Evolutionary conservation across 164 flowering plant species (phyloP).

Genomic region (Tinospora cordifolia): DNA sequence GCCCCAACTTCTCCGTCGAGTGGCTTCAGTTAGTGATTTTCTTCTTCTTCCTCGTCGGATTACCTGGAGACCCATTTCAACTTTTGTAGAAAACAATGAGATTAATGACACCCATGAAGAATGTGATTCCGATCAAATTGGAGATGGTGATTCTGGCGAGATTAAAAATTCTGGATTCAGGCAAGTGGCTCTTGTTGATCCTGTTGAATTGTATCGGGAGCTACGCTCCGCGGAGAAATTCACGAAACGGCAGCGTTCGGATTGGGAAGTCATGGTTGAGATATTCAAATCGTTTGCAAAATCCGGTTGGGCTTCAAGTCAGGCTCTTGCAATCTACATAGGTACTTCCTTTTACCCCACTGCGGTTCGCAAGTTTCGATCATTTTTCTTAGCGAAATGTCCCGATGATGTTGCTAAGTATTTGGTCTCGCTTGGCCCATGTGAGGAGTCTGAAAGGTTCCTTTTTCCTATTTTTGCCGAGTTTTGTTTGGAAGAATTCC

Average conservation of each 20-base stretch:
- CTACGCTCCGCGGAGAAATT: slow-evolving; percentile 28
- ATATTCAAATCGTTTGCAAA: slow-evolving; percentile 39
- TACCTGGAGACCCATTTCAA: slow-evolving; percentile 21
- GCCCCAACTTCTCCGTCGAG: slow-evolving; percentile 11
- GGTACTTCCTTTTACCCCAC: slow-evolving; percentile 69
- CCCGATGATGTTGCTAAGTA: slow-evolving; percentile 39
- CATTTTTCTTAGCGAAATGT: slow-evolving; percentile 48
- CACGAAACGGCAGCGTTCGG: slow-evolving; percentile 24
- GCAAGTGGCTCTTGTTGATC: slow-evolving; percentile 37
- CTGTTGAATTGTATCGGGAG: slow-evolving; percentile 49
- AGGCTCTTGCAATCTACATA: slow-evolving; percentile 80
- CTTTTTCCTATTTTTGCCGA: slow-evolving; percentile 81
- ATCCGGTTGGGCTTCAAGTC: slow-evolving; percentile 80
- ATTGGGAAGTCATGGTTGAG: slow-evolving; percentile 43
- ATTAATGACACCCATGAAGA: not conserved
- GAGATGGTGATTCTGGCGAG: slow-evolving; percentile 5
- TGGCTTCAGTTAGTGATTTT: slow-evolving; percentile 5
- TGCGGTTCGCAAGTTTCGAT: slow-evolving; percentile 51
- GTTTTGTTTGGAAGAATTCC: slow-evolving; percentile 72
- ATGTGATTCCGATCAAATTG: slow-evolving; percentile 10
- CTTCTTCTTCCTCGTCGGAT: not conserved
- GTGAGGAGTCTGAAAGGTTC: slow-evolving; percentile 46
- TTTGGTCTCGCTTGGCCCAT: slow-evolving; percentile 53
- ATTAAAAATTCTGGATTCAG: slow-evolving; percentile 5
- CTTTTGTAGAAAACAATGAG: not conserved